Conservation (phyloP, 495 filamentous ascomycete genomes). For the Neurospora sublineolata region DNA sequence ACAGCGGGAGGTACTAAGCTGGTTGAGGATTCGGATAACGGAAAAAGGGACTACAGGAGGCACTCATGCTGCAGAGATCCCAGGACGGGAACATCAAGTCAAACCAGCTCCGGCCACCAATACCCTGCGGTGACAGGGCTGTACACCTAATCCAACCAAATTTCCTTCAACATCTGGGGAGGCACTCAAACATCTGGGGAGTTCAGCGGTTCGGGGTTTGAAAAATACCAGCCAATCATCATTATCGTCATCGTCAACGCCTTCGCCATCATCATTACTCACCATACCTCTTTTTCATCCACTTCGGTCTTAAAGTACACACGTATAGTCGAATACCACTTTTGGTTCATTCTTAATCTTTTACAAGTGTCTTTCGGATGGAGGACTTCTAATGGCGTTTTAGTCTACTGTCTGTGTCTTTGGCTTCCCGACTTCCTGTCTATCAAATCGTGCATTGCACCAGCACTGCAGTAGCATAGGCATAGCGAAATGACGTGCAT, state of each 20-base stretch:
- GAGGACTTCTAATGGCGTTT: background rate
- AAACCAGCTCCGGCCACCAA: background rate
- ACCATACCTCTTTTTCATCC: background rate
- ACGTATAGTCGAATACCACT: background rate
- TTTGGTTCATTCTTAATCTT: background rate
- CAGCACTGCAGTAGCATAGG: background rate
- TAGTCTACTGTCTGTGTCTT: background rate
- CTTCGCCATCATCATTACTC: background rate
- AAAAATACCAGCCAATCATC: background rate
- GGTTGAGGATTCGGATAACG: background rate
- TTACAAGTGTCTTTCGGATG: background rate
- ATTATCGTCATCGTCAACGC: background rate
- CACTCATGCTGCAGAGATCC: background rate
- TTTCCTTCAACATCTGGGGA: background rate
- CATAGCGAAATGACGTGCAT: background rate
- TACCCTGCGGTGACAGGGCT: background rate
- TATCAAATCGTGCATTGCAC: background rate
- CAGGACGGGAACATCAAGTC: background rate
- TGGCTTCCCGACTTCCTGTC: background rate
- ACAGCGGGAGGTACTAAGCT: constrained; percentile 5
- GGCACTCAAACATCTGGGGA: background rate
- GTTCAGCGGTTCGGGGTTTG: background rate
- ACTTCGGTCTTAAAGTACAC: background rate
- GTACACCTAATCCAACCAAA: background rate
- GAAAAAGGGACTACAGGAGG: background rate